Base-by-base conservation (phyloP, 2,329 filamentous ascomycete species). In the Talaromyces atroroseus region DNA sequence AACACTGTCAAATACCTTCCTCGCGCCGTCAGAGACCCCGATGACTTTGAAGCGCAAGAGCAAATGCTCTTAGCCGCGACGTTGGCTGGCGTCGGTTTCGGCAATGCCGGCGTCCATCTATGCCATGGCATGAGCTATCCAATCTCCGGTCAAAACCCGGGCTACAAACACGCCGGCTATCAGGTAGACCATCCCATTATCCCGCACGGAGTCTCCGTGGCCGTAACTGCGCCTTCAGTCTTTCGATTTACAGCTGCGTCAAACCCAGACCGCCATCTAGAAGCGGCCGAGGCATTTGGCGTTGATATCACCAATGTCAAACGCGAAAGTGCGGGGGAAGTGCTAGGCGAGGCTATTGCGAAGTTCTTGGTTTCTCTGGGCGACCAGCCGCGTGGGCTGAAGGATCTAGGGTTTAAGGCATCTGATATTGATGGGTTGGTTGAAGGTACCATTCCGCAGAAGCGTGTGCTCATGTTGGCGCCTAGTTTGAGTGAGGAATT, bases 31-130 rank as follows among this genome's bases (percentile, higher is more conserved):
- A 85, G 81, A 57, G 89, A 97, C 65, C 91, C 92, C 0, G 91
- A 96, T 34, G 94, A 99, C 71, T 80, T 83, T 59, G 94, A 97
- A 72, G 95, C 95, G 0, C 94, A 99, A 73, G 88, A 84, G 32
- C 86, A 97, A 73, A 99, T 99, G 95, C 80, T 99, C 29, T 83
- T 99, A 20, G 94, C 94, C 2, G 89, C 94, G 0, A 99, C 94
- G 0, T 78, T 99, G 2, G 94, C 95, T 0, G 94, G 94, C 47
- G 91, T 99, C 2, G 94, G 94, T 0, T 99, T 99, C 71, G 94
- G 95, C 20, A 99, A 99, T 66, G 95, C 95, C 1, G 94, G 95
- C 50, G 94, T 99, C 2, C 94, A 99, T 75, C 79, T 90, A 10
- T 90, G 87, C 71, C 87, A 90, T 69, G 87, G 92, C 69, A 97